Percentiles rank a stretch among this genome's conserved stretches.
Conservation (phyloP, 441 rosid genomes). For the Jatropha multifida region DNA sequence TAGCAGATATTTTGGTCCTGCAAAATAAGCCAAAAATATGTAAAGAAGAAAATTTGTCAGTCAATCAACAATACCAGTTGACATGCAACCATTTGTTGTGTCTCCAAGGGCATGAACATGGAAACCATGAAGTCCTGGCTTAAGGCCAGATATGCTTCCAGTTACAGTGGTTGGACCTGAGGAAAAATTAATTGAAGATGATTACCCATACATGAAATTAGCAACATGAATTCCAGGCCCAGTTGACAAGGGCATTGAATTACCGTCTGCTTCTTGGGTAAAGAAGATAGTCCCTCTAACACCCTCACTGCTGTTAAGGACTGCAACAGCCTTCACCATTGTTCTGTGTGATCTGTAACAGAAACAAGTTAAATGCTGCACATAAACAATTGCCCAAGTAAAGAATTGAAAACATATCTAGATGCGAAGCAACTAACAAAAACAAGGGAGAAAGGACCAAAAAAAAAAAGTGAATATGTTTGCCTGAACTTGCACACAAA, state of each 20-base stretch:
- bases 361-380: constrained; percentile 6
- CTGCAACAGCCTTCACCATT: constrained; percentile 90
- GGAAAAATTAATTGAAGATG: constrained; percentile 7
- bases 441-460: background rate
- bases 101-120: constrained; percentile 96
- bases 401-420: background rate
- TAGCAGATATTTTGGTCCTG: background rate
- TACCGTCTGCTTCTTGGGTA: constrained; percentile 78
- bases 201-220: constrained; percentile 2
- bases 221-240: background rate
- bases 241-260: background rate
- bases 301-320: constrained; percentile 66
- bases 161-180: constrained; percentile 77
- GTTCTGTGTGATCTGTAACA: constrained; percentile 66
- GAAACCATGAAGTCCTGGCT: constrained; percentile 93
- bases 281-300: constrained; percentile 74
- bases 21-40: background rate
- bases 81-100: constrained; percentile 98
- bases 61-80: constrained; percentile 58
- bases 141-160: constrained; percentile 75
- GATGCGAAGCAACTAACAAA: background rate
- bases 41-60: background rate
- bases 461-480: background rate
- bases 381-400: background rate
- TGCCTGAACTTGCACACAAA: background rate